Base-by-base conservation (phyloP, 352 stramenopile genomes). In the Pythium aphanidermatum region DNA sequence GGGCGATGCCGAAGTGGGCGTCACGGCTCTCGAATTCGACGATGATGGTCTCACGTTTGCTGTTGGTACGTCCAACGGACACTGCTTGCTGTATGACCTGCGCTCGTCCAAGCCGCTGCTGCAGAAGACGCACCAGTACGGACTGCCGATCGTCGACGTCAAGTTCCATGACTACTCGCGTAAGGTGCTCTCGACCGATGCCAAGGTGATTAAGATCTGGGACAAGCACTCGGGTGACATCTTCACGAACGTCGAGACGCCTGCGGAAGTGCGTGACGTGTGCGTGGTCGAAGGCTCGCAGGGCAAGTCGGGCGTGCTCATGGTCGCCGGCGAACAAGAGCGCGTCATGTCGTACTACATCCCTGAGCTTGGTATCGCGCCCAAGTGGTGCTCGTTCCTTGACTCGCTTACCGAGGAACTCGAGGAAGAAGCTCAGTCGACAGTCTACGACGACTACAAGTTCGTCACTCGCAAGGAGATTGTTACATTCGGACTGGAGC, bases 371-470 rank as follows among this genome's bases (percentile, higher is more conserved):
- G 97, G 97, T 20, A 86, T 97, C 24, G 97, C 97, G 17, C 97
- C 97, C 2, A 90, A 96, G 52, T 99, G 97, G 97, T 99, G 95
- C 60, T 98, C 93, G 28, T 99, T 99, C 79, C 71, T 99, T 19
- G 97, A 99, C 58, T 98, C 92, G 46, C 88, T 99, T 19, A 99
- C 96, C 0, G 96, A 99, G 63, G 97, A 99, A 68, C 71, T 99
- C 2, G 97, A 99, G 60, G 96, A 99, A 69, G 83, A 95, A 46
- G 79, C 92, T 50, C 83, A 91, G 46, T 72, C 90, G 55, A 96
- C 78, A 8, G 85, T 99, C 3, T 99, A 98, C 67, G 96, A 99
- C 51, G 97, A 99, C 71, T 99, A 98, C 74, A 98, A 98, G 63
- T 99, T 99, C 68, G 85, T 99, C 16, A 98, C 94, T 20, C 74